Evolutionary conservation across 2,329 filamentous ascomycete genomes (phyloP), one percentile per base, ranked within the genome.

Genomic region (Gremmenia infestans): DNA sequence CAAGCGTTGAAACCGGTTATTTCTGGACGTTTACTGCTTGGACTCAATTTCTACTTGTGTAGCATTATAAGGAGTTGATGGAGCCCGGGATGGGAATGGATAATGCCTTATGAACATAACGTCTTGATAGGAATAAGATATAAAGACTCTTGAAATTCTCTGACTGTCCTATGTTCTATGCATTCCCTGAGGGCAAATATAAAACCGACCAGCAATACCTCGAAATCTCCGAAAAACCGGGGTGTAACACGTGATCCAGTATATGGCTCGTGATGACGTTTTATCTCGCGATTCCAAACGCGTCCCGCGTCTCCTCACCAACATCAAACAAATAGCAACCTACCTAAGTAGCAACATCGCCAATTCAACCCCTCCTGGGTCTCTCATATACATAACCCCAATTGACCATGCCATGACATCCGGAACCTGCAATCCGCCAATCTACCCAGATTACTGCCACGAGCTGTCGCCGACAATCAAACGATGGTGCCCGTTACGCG

Each of bases 401-500:
- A 52, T 36, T 60, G 62, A 70, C 58, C 69, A 77, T 80, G 77
- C 74, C 74, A 83, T 83, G 80, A 79, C 72, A 67, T 61, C 65
- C 36, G 55, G 52, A 55, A 79, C 72, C 67, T 61, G 63, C 36
- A 56, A 53, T 55, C 64, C 71, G 59, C 61, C 60, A 53, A 71
- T 81, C 62, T 87, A 87, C 63, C 82, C 81, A 8, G 78, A 80
- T 56, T 85, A 85, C 69, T 86, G 83, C 68, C 85, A 86, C 67
- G 73, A 79, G 58, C 74, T 85, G 32, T 83, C 84, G 15, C 82
- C 81, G 4, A 87, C 83, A 28, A 76, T 81, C 65, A 78, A 78
- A 56, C 74, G 68, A 58, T 87, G 81, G 81, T 85, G 81, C 63
- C 78, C 81, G 52, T 65, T 88, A 49, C 76, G 73, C 40, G 76